Base-by-base conservation (phyloP, 2,329 filamentous ascomycete genomes). In the Metarhizium rileyi region DNA sequence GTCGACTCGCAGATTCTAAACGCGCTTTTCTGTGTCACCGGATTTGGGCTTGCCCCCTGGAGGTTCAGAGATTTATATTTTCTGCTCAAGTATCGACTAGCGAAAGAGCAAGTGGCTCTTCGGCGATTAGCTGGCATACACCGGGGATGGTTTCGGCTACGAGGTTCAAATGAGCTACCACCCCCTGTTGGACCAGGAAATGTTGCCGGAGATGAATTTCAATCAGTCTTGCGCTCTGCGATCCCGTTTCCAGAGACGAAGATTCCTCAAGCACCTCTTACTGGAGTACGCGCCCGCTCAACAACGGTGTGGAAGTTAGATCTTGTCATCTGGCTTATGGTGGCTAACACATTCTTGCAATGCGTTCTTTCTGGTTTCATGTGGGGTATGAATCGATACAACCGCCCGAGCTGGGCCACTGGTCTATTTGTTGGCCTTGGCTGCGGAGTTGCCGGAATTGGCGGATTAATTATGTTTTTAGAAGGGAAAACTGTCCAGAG, bases 31-130 rank as follows among this genome's bases (percentile, higher is more conserved):
- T 93, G 87, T 66, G 83, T 94, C 6, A 91, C 88, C 1, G 88
- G 84, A 1, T 91, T 94, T 56, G 89, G 89, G 0, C 74, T 93
- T 12, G 83, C 86, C 1, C 89, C 89, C 0, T 95, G 88, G 89
- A 78, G 89, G 28, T 86, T 90, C 57, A 76, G 89, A 28, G 89
- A 95, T 62, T 68, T 89, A 9, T 93, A 84, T 63, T 89, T 81
- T 62, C 72, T 90, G 30, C 65, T 86, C 45, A 74, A 77, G 59
- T 93, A 77, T 67, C 75, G 87, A 23, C 46, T 84, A 0, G 51
- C 60, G 28, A 70, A 74, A 50, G 68, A 80, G 47, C 61, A 75
- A 26, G 63, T 75, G 18, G 83, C 76, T 4, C 72, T 91, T 33
- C 77, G 85, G 38, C 76, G 76, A 41, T 73, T 94, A 4, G 87